Evolutionary conservation across 75 land plant genomes (phyloP), one percentile per base, ranked within the genome.

Genomic region (Larix kaempferi): DNA sequence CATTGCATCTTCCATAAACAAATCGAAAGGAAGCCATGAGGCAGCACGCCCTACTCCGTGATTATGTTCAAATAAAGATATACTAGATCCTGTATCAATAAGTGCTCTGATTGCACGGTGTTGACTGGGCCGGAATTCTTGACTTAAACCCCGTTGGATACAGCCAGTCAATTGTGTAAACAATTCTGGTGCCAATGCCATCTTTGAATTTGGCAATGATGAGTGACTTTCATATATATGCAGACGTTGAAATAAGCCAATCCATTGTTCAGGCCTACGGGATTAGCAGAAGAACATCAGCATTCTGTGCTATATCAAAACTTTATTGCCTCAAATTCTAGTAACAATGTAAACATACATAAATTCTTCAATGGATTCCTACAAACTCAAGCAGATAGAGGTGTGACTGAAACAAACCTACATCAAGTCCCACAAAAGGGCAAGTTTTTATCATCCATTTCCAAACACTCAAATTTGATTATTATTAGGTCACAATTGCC

Each of bases 1-100:
- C 91, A 94, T 89, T 14, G 85, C 85, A 82, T 86, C 83, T 77
- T 94, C 98, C 95, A 94, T 87, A 74, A 81, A 92, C 74, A 93
- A 84, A 74, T 94, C 98, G 79, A 92, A 81, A 39, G 88, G 74
- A 82, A 90, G 86, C 98, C 98, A 94, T 25, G 86, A 81, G 52
- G 90, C 82, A 79, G 83, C 78, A 49, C 77, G 80, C 25, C 88
- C 86, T 73, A 82, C 49, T 66, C 87, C 90, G 54, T 57, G 81
- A 59, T 73, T 80, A 71, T 84, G 79, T 59, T 77, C 81, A 84
- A 79, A 81, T 12, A 74, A 17, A 25, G 80, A 84, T 16, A 74
- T 81, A 66, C 62, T 56, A 62, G 89, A 80, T 17, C 83, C 77
- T 59, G 75, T 52, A 78, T 84, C 81, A 22, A 90, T 33, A 44